These are phyloP conservation scores for Leccinum barrowsii DNA, from an alignment of 768 basidiomycete genomes.

Conservation along the genomic window DNA sequence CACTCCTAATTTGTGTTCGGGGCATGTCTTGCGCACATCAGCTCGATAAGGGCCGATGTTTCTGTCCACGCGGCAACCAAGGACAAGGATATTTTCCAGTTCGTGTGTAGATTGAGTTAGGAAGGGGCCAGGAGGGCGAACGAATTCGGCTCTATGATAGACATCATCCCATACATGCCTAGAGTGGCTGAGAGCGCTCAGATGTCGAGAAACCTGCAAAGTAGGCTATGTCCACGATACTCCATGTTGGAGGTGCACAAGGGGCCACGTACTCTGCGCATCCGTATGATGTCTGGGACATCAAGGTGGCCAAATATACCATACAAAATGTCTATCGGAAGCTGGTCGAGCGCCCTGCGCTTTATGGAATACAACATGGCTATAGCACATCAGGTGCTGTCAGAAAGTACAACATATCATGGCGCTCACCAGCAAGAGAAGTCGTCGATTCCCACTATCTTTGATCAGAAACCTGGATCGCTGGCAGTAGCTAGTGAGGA, in stretches of 20 bases:
- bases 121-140: conserved; percentile 19
- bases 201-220: conserved; percentile 10
- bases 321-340: conserved; percentile 13
- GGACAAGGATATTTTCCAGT: conserved; percentile 12
- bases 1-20: not conserved
- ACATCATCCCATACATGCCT: conserved; percentile 15
- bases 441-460: too few species aligned
- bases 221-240: not conserved
- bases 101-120: conserved; percentile 10
- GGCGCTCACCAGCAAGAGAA: too few species aligned
- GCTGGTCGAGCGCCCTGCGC: conserved; percentile 2
- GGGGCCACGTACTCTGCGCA: conserved; percentile 14
- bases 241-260: not conserved
- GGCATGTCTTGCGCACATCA: not conserved
- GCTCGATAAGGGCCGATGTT: not conserved
- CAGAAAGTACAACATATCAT: too few species aligned
- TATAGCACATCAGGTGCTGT: too few species aligned
- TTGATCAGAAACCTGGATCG: too few species aligned
- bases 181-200: conserved; percentile 3
- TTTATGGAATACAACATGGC: too few species aligned
- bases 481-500: too few species aligned
- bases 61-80: conserved; percentile 4
- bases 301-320: conserved; percentile 13
- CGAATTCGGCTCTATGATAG: conserved; percentile 12
- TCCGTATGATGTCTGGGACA: conserved; percentile 15